A percentile compares a stretch with the other conserved stretches of the same genome.
Evolutionary conservation across 164 flowering plant species (phyloP).

Genomic region (Vitis vinifera): DNA sequence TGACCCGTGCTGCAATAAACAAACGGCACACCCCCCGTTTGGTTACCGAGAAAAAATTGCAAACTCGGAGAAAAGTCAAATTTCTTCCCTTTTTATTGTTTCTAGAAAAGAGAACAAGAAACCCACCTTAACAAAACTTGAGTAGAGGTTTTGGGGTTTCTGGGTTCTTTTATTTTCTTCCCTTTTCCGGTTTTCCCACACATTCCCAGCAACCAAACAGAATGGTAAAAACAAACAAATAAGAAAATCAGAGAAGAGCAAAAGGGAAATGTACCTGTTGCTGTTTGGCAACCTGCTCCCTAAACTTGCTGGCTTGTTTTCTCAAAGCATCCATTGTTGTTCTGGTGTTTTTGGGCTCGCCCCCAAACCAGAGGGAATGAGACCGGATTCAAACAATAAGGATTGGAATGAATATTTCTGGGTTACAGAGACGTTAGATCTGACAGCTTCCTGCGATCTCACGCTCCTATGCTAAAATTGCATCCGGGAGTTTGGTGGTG

Average conservation of each 20-base stretch:
- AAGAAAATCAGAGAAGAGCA: neutral
- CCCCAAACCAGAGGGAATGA: no score
- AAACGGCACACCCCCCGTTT: neutral
- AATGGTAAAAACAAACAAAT: neutral
- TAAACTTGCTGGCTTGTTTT: conserved; percentile 79
- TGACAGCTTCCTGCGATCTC: no score
- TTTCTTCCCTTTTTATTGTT: no score
- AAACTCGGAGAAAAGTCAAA: neutral
- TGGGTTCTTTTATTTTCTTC: neutral
- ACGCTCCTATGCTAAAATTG: no score
- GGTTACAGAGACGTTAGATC: no score
- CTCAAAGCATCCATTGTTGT: conserved; percentile 69
- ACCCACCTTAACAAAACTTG: no score
- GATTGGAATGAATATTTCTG: no score
- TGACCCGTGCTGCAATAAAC: neutral
- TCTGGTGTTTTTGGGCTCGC: neutral
- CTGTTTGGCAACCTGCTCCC: conserved; percentile 87
- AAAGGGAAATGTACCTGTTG: conserved; percentile 50
- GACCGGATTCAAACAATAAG: no score
- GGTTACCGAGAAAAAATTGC: neutral
- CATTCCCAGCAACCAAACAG: neutral
- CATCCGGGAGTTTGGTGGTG: no score
- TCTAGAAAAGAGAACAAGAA: neutral
- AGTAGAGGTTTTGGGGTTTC: neutral
- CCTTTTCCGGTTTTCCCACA: neutral